Evolutionary conservation across 495 filamentous ascomycete species (phyloP), one percentile per base, ranked within the genome.

Genomic region (Penicillium coprophilum): DNA sequence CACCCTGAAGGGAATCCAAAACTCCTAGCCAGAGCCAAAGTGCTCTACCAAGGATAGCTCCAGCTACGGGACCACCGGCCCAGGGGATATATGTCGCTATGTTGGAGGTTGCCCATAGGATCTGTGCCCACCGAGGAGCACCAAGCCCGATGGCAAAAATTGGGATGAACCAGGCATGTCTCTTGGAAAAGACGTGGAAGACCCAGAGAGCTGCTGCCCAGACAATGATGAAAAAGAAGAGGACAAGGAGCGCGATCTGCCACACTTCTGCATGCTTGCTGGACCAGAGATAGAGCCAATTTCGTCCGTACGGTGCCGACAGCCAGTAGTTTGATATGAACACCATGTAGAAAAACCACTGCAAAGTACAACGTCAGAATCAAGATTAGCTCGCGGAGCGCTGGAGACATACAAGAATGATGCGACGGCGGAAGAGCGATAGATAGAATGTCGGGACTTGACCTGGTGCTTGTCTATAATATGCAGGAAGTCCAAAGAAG

Each of bases 381-480:
- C 8, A 50, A 39, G 30, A 34, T 46, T 6, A 49, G 21, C 17
- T 43, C 12, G 39, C 51, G 17, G 31, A 47, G 34, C 50, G 34
- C 9, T 10, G 36, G 59, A 44, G 57, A 68, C 48, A 50, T 50
- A 50, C 68, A 28, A 84, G 67, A 39, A 86, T 78, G 38, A 85
- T 80, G 58, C 82, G 82, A 27, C 85, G 77, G 27, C 82, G 78
- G 52, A 76, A 70, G 24, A 87, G 64, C 39, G 80, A 78, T 41
- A 69, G 62, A 57, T 79, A 79, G 69, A 79, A 79, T 8, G 76
- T 77, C 1, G 87, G 87, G 0, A 90, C 82, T 36, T 80, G 80
- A 56, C 86, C 87, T 4, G 87, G 87, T 8, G 77, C 71, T 61
- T 87, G 85, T 50, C 82, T 74, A 50, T 79, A 79, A 52, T 78